These are phyloP conservation scores for Begonia loranthoides DNA, from an alignment of 306 rosid genomes.

Conservation along the genomic window DNA sequence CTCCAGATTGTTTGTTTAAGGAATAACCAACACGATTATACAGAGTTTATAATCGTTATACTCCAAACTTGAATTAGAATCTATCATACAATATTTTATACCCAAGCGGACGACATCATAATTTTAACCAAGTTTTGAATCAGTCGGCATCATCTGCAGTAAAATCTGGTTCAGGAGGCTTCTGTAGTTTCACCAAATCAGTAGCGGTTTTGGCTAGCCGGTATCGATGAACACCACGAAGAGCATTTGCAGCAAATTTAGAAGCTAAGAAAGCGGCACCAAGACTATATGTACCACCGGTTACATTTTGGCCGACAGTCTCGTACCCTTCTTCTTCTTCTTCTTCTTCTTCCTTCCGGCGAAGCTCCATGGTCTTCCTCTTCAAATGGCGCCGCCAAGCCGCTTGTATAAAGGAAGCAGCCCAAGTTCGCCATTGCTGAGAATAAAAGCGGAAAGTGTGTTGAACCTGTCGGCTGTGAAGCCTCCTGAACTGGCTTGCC, in stretches of 20 bases:
- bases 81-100: neutral
- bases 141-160: slow-evolving; percentile 71
- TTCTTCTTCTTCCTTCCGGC: slow-evolving; percentile 62
- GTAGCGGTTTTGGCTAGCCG: slow-evolving; percentile 69
- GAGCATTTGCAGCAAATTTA: slow-evolving; percentile 84
- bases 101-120: neutral
- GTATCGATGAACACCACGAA: slow-evolving; percentile 81
- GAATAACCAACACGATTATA: too few relatives aligned
- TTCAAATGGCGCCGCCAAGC: slow-evolving; percentile 93
- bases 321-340: slow-evolving; percentile 30
- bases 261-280: slow-evolving; percentile 88
- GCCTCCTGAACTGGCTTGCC: slow-evolving; percentile 94
- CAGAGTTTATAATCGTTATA: neutral
- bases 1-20: too few relatives aligned
- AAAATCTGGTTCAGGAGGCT: slow-evolving; percentile 97
- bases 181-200: slow-evolving; percentile 74
- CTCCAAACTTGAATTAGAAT: neutral
- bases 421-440: slow-evolving; percentile 99
- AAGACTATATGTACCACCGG: slow-evolving; percentile 59
- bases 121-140: neutral
- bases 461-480: slow-evolving; percentile 96
- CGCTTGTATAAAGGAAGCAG: slow-evolving; percentile 98
- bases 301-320: slow-evolving; percentile 24
- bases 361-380: slow-evolving; percentile 73
- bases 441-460: slow-evolving; percentile 97